A percentile compares a stretch with the other conserved stretches of the same genome.
Evolutionary conservation across 441 rosid species (phyloP).

Genomic region (Euphorbia corollata): DNA sequence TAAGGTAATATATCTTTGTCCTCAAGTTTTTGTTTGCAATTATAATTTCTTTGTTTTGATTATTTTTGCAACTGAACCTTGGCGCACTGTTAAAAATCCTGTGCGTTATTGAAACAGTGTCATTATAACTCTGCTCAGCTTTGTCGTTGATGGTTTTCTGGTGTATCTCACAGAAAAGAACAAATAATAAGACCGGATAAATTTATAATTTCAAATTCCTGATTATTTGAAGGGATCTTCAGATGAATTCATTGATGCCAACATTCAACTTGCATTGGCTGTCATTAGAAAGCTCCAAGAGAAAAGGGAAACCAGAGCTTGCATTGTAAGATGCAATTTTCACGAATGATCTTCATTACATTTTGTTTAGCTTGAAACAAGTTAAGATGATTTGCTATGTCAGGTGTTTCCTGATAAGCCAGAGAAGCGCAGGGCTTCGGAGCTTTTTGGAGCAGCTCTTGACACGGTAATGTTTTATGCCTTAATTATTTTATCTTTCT

Average conservation of each 20-base stretch:
- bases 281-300: constrained; percentile 68
- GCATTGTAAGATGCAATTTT: constrained; percentile 52
- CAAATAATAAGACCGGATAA: not conserved
- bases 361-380: not conserved
- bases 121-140: not conserved
- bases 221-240: constrained; percentile 80
- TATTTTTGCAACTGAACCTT: not conserved
- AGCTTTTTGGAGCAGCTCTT: constrained; percentile 65
- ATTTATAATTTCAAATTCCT: constrained; percentile 33
- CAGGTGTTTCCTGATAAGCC: constrained; percentile 93
- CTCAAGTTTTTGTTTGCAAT: not conserved
- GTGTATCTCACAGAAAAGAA: constrained; percentile 12
- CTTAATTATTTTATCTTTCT: not conserved
- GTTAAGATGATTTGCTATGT: constrained; percentile 18
- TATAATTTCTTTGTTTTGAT: not conserved
- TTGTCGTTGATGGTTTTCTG: constrained; percentile 3
- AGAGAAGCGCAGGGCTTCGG: constrained; percentile 72
- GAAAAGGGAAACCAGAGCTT: constrained; percentile 60
- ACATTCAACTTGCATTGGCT: constrained; percentile 74
- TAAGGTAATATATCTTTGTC: constrained; percentile 48
- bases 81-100: not conserved
- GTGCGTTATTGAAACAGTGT: not conserved
- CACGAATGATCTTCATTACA: not conserved
- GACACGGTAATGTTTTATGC: constrained; percentile 48
- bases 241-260: constrained; percentile 90